Base-by-base conservation (phyloP, 768 basidiomycete species). In the Collybia mongolica region DNA sequence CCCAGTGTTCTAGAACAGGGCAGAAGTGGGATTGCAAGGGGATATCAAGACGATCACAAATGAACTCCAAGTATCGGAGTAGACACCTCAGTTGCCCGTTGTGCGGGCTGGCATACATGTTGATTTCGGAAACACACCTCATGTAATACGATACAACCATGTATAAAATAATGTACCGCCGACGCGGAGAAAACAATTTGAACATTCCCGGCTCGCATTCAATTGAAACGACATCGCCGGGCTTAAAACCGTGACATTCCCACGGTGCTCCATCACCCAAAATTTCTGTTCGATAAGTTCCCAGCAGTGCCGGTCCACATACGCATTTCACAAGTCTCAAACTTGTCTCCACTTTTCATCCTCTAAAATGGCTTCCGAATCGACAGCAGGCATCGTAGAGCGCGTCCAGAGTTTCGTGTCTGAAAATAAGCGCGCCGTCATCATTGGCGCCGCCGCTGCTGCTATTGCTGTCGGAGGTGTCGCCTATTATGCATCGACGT, bases 1-100 rank as follows among this genome's bases (percentile, higher is more conserved):
- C 94, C 95, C 0, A 81, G 88, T 54, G 65, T 86, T 36, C 66
- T 98, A 51, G 92, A 97, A 68, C 90, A 96, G 65, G 96, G 96
- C 0, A 72, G 93, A 40, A 89, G 81, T 56, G 96, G 96, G 5
- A 87, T 96, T 40, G 93, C 96, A 35, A 79, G 87, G 54, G 92
- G 89, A 8, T 98, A 98, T 64, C 78, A 78, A 41, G 86, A 89
- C 52, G 77, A 77, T 54, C 68, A 69, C 28, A 52, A 52, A 14
- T 37, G 48, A 51, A 24, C 23, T 35, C 36, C 40, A 18, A 23
- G 8, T n/a, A 26, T 26, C 14, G 15, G 23, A 29, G 44, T n/a
- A 29, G 11, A 2, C 11, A 14, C 11, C 32, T 26, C 7, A 32
- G 11, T 6, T 32, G n/a, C n/a, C n/a, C n/a, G n/a, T n/a, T n/a